Conservation (phyloP, 2,329 filamentous ascomycete species). For the Aspergillus intermedius region DNA sequence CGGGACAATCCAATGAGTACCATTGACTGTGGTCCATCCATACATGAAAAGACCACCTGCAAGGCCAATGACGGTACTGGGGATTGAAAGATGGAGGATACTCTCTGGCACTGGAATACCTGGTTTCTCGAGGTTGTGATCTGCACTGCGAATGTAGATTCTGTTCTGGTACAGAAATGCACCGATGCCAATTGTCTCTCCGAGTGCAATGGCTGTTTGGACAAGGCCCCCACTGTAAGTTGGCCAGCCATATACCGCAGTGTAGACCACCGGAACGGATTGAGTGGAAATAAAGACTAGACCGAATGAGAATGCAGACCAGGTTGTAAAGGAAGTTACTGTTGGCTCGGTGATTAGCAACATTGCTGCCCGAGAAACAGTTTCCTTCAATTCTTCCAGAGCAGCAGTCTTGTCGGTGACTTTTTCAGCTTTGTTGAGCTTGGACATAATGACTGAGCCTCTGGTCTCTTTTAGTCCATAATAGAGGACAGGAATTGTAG, state of each 20-base stretch:
- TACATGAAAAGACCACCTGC: constrained; percentile 2
- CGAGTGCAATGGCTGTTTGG: neutral
- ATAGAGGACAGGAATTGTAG: neutral
- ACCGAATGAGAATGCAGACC: constrained; percentile 1
- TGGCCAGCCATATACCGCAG: neutral
- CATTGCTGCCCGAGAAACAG: neutral
- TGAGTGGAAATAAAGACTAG: neutral
- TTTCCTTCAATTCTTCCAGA: neutral
- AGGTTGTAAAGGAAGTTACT: neutral
- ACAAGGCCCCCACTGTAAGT: neutral
- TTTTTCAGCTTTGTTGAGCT: neutral
- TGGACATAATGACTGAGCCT: neutral
- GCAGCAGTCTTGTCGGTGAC: neutral
- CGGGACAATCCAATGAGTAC: neutral
- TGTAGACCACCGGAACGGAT: neutral
- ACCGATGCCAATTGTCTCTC: neutral
- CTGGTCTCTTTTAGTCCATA: neutral
- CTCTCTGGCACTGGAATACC: neutral
- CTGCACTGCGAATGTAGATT: neutral
- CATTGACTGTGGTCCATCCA: neutral
- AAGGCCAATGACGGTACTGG: neutral
- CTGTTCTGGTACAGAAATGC: neutral
- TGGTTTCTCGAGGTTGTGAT: neutral
- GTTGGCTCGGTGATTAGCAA: constrained; percentile 1
- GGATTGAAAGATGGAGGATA: constrained; percentile 1